Evolutionary conservation across 139 green algal species (phyloP), one percentile per base, ranked within the genome.

Genomic region (Picochlorum sp.): DNA sequence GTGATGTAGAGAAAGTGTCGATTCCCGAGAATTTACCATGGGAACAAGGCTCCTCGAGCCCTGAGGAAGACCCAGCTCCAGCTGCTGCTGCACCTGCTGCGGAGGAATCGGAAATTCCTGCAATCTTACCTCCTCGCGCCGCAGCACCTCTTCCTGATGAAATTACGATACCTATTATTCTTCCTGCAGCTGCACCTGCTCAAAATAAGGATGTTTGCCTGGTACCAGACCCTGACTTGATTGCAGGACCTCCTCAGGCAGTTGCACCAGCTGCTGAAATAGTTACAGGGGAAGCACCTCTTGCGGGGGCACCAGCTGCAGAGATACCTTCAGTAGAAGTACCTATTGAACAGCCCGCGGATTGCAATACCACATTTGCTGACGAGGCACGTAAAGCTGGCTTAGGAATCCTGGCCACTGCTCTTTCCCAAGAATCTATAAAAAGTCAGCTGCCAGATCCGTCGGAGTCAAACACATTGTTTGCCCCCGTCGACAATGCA

Each of bases 281-380:
- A 30, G 28, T 30, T 30, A 30, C 28, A 30, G 28, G 4, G 28
- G 28, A 30, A 30, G 28, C 28, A 30, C 28, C 28, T 30, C 28
- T 30, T 30, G 28, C 28, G 28, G 4, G 28, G 28, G 28, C 28
- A 30, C 28, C 28, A 7, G 28, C 28, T 30, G 28, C 0, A 30
- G 28, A 30, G 4, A 1, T 30, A 30, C 28, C 28, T 30, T 30
- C 28, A 30, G 28, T 30, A 45, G 45, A 58, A 26, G 20, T 8
- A 44, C 13, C 18, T 45, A 14, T 26, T 28, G 18, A 7, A 58
- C 9, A 58, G 50, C 20, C 21, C 23, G 23, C 41, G 49, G 16
- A 63, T 37, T 77, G 70, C 38, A 55, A 77, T 45, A 72, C 30
- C 8, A 77, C 70, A 3, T 67, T 66, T 54, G 57, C 45, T 13